Evolutionary conservation across 78 protist species (phyloP), one percentile per base, ranked within the genome.

Genomic region (Speleostelium caveatum): DNA sequence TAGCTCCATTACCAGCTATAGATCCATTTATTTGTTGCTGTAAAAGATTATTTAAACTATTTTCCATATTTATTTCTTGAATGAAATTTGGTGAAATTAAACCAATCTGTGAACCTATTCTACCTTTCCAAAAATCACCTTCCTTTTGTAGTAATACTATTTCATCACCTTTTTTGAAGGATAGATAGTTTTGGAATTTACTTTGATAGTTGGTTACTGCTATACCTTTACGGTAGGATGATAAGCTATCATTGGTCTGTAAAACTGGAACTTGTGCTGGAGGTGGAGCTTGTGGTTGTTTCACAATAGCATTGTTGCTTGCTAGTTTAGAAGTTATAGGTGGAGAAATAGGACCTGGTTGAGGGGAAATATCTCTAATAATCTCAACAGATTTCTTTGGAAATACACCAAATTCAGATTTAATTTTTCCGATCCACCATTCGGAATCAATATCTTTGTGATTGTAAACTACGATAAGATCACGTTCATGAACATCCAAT

Each of bases 371-470:
- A 49, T 83, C 91, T 56, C 30, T 68, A n/a, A 83, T 83, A 24
- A 83, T 83, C 24, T 83, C 91, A 7, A 83, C 79, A 36, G 73
- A 69, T 30, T n/a, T 55, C 73, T 83, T 83, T 35, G 91, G 91
- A 61, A 83, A 69, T 5, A 83, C 38, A 3, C 91, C 91, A 69
- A 59, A 69, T 0, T 5, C 32, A 21, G 24, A 56, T 42, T 60
- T 60, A 10, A 83, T 41, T 19, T 62, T 60, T 24, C 91, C 91
- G 6, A 83, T 72, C 91, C 91, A 83, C 91, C 91, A 83, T 3
- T 83, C 91, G 8, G 72, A 33, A 5, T 83, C 77, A 14, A 83
- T 49, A 32, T 63, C 55, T 17, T 58, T 67, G 7, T 26, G 7
- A 51, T 83, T 83, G 30, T 69, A 83, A 17, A 83, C 76, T 3